Evolutionary conservation across 306 rosid genomes (phyloP).

Genomic region (Purshia tridentata): DNA sequence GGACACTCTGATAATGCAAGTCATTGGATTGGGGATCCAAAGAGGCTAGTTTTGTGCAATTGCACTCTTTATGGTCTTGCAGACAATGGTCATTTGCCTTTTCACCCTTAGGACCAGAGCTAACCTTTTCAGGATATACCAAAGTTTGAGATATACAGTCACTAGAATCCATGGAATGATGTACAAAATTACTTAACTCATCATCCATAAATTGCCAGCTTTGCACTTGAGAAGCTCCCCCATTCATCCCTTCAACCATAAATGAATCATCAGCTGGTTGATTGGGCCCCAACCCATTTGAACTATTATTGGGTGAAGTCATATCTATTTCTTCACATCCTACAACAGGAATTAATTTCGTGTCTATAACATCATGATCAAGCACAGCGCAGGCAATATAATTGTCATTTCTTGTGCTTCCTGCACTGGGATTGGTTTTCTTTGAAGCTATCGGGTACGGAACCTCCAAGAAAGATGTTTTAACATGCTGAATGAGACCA

Average conservation of each 20-base stretch:
- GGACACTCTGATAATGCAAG: constrained; percentile 58
- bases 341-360: constrained; percentile 37
- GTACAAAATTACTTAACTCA: constrained; percentile 58
- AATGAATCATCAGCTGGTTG: constrained; percentile 44
- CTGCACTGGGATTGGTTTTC: constrained; percentile 26
- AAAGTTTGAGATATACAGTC: constrained; percentile 83
- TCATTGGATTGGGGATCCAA: constrained; percentile 44
- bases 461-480: constrained; percentile 52
- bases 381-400: constrained; percentile 26
- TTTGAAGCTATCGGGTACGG: constrained; percentile 31
- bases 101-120: constrained; percentile 34
- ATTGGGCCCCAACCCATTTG: constrained; percentile 44
- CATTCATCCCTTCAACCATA: constrained; percentile 45
- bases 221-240: constrained; percentile 58
- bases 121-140: constrained; percentile 43
- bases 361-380: constrained; percentile 41
- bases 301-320: constrained; percentile 53
- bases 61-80: constrained; percentile 37
- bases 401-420: constrained; percentile 32
- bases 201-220: constrained; percentile 79
- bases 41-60: constrained; percentile 44
- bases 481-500: constrained; percentile 52
- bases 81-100: constrained; percentile 22
- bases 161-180: constrained; percentile 67
- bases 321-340: constrained; percentile 38